Conservation (phyloP, 768 basidiomycete species). For the Lanmaoa rubissima region DNA sequence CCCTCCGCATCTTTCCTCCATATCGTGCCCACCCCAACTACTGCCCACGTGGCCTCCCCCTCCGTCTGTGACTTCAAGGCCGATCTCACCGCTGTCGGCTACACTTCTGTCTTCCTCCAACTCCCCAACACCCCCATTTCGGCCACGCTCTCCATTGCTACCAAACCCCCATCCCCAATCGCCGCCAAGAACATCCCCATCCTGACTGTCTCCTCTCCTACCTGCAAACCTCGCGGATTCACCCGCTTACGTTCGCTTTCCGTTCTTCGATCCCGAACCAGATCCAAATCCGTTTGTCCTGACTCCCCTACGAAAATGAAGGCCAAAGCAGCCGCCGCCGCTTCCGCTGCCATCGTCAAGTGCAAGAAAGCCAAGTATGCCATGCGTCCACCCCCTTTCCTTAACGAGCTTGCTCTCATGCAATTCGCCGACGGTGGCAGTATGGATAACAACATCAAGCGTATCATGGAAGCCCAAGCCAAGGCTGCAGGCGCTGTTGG, state of each 20-base stretch:
- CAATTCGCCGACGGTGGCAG: conserved; percentile 67
- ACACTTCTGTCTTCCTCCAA: conserved; percentile 64
- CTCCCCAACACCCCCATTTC: conserved; percentile 49
- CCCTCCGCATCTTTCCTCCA: conserved; percentile 50
- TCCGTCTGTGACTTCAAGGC: conserved; percentile 46
- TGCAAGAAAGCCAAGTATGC: conserved; percentile 55
- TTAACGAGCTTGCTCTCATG: conserved; percentile 66
- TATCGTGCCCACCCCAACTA: conserved; percentile 41
- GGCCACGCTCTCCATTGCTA: conserved; percentile 11
- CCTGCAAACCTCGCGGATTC: conserved; percentile 31
- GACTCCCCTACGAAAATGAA: conserved; percentile 28
- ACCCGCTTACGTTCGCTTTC: conserved; percentile 54
- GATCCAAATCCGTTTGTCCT: conserved; percentile 36
- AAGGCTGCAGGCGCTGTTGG: conserved; percentile 36
- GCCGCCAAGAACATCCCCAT: conserved; percentile 20
- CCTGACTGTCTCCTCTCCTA: conserved; percentile 7
- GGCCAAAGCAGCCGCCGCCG: conserved; percentile 9
- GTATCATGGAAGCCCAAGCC: conserved; percentile 55
- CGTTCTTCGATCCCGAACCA: conserved; percentile 40
- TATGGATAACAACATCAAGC: conserved; percentile 51
- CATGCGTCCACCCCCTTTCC: conserved; percentile 47
- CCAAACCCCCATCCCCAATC: conserved; percentile 6
- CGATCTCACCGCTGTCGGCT: conserved; percentile 60
- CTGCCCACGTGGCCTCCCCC: conserved; percentile 35
- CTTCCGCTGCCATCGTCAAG: conserved; percentile 39